These are phyloP conservation scores for Rutstroemia sp. DNA, from an alignment of 2,329 filamentous ascomycete species.

Conservation along the genomic window DNA sequence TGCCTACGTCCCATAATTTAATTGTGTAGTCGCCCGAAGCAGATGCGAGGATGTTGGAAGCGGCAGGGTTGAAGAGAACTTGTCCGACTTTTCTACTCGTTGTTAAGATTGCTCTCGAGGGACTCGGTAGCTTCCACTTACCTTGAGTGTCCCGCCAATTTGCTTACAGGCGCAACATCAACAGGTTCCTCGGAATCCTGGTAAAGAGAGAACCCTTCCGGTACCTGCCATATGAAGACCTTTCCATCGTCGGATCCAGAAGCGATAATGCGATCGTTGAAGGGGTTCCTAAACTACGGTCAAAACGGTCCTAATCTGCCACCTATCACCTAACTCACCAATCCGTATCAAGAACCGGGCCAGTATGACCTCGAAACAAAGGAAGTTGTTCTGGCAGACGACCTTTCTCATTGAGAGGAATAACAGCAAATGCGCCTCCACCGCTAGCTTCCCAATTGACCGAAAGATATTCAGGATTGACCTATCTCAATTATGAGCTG, in stretches of 20 bases:
- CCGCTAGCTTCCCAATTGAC: slow-evolving; percentile 98
- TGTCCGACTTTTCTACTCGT: slow-evolving; percentile 82
- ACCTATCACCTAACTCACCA: slow-evolving; percentile 52
- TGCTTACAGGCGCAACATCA: slow-evolving; percentile 74
- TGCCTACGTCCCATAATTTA: slow-evolving; percentile 91
- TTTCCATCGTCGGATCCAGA: slow-evolving; percentile 96
- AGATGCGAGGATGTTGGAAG: slow-evolving; percentile 90
- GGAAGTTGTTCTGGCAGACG: slow-evolving; percentile 89
- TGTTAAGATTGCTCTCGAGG: slow-evolving; percentile 20
- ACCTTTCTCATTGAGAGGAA: slow-evolving; percentile 82
- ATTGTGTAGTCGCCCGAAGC: slow-evolving; percentile 91
- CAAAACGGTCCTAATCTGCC: slow-evolving; percentile 12
- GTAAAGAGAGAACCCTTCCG: slow-evolving; percentile 76
- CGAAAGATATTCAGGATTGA: slow-evolving; percentile 89
- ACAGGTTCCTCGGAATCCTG: slow-evolving; percentile 77
- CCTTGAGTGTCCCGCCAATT: slow-evolving; percentile 82
- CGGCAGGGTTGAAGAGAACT: slow-evolving; percentile 94
- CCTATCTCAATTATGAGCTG: slow-evolving; percentile 44
- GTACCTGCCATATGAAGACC: slow-evolving; percentile 94
- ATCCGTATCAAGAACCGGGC: slow-evolving; percentile 92
- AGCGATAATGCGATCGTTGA: slow-evolving; percentile 87
- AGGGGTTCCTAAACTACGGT: slow-evolving; percentile 67
- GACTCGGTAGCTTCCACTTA: slow-evolving; percentile 33
- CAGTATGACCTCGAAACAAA: slow-evolving; percentile 92
- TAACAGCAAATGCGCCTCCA: slow-evolving; percentile 93